Evolutionary conservation across 2,329 filamentous ascomycete genomes (phyloP).

Genomic region (Claviceps pusilla): DNA sequence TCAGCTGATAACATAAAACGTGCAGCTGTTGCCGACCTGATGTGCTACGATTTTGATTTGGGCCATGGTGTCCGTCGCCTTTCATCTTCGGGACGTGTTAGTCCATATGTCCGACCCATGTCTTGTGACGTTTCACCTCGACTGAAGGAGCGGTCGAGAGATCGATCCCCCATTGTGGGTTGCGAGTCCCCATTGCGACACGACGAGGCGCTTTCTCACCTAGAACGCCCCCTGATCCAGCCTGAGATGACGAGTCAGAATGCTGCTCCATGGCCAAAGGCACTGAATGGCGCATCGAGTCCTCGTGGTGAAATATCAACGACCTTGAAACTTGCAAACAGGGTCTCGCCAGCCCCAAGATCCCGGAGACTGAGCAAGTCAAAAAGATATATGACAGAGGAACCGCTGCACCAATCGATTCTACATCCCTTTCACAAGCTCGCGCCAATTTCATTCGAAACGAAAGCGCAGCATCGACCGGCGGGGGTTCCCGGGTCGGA

Average conservation of each 20-base stretch:
- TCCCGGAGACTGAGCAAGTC: neutral
- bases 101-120: neutral
- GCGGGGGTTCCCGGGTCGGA: neutral
- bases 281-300: neutral
- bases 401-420: neutral
- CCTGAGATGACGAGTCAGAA: neutral
- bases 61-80: neutral
- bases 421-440: neutral
- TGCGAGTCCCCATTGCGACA: neutral
- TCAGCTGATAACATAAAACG: neutral
- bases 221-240: neutral
- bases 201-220: neutral
- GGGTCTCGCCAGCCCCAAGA: neutral
- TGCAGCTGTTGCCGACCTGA: slow-evolving; percentile 1
- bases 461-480: neutral
- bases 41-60: slow-evolving; percentile 3
- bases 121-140: neutral
- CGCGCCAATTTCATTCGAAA: neutral
- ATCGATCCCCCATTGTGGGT: neutral
- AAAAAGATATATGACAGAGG: neutral
- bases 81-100: neutral
- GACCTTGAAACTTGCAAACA: neutral
- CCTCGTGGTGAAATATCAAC: neutral
- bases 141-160: neutral
- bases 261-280: neutral